A percentile compares a stretch with the other conserved stretches of the same genome.
Evolutionary conservation across 768 basidiomycete species (phyloP).

Genomic region (Cystoderma amianthinum): DNA sequence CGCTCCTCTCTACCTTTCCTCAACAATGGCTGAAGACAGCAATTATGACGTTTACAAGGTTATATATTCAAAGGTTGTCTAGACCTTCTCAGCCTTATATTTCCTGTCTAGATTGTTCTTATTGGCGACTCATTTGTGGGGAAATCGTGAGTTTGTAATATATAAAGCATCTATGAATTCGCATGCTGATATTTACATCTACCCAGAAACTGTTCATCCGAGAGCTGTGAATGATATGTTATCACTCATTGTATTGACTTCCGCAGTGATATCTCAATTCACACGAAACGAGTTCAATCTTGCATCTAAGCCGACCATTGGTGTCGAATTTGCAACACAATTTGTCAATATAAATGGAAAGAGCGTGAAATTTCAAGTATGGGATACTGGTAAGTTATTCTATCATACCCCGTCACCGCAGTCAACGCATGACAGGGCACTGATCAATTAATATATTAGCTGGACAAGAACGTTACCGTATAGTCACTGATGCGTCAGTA

Average conservation of each 20-base stretch:
- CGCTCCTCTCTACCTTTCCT: too few relatives aligned
- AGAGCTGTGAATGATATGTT: constrained; percentile 32
- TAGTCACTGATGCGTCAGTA: constrained; percentile 92
- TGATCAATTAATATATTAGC: constrained; percentile 51
- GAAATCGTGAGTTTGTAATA: constrained; percentile 78
- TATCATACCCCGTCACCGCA: not conserved
- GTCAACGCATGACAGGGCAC: not conserved
- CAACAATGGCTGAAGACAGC: constrained; percentile 92
- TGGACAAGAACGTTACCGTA: constrained; percentile 97
- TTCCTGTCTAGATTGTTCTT: constrained; percentile 72
- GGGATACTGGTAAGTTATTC: constrained; percentile 91
- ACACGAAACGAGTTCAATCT: constrained; percentile 99
- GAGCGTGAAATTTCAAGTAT: constrained; percentile 96
- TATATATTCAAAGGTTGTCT: constrained; percentile 7
- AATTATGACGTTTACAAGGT: constrained; percentile 99
- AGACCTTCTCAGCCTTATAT: not conserved
- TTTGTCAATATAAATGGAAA: constrained; percentile 94
- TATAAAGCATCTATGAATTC: not conserved
- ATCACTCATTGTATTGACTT: not conserved
- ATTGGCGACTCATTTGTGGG: constrained; percentile 99
- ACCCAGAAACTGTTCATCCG: constrained; percentile 34
- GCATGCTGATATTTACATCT: constrained; percentile 1
- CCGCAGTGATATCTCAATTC: constrained; percentile 95
- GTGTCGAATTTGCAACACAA: constrained; percentile 97
- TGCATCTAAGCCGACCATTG: constrained; percentile 98